Evolutionary conservation across 768 basidiomycete species (phyloP).

Genomic region (Crepidotus variabilis): DNA sequence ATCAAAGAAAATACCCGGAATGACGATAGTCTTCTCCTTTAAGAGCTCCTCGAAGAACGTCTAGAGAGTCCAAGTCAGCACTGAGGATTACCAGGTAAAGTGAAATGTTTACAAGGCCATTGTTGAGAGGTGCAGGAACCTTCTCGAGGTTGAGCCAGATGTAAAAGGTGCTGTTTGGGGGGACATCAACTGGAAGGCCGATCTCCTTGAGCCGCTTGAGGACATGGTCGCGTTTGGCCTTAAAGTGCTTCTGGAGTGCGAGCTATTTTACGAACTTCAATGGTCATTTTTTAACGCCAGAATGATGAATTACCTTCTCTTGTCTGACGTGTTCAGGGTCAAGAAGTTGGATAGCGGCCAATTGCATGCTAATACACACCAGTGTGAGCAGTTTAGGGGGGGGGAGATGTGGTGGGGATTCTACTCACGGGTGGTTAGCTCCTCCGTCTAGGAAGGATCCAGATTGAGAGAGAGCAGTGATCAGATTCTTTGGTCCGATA

Average conservation of each 20-base stretch:
- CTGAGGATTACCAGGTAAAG: background rate
- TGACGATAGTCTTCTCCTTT: constrained; percentile 87
- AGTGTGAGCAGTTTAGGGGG: background rate
- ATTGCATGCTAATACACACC: constrained; percentile 56
- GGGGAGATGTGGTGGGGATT: background rate
- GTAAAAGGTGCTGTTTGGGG: constrained; percentile 86
- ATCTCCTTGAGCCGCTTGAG: constrained; percentile 76
- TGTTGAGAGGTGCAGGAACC: constrained; percentile 80
- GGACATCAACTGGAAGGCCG: constrained; percentile 71
- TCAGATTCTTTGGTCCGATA: constrained; percentile 82
- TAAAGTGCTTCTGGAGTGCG: constrained; percentile 88
- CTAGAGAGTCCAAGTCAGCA: constrained; percentile 22
- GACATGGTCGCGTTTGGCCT: constrained; percentile 87
- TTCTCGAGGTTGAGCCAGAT: constrained; percentile 87
- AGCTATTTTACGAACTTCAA: constrained; percentile 32
- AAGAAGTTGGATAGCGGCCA: constrained; percentile 83
- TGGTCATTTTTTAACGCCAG: background rate
- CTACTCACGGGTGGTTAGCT: constrained; percentile 82
- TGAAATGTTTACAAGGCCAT: constrained; percentile 59
- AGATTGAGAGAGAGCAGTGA: constrained; percentile 90
- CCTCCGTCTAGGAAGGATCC: constrained; percentile 94
- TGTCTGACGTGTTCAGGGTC: constrained; percentile 61
- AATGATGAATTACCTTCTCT: constrained; percentile 52
- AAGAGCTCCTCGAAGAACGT: constrained; percentile 94
- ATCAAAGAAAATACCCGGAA: constrained; percentile 89